A percentile compares a stretch with the other conserved stretches of the same genome.
These are phyloP conservation scores for Artemisia argyi DNA, from an alignment of 129 eudicot genomes.

Conservation along the genomic window DNA sequence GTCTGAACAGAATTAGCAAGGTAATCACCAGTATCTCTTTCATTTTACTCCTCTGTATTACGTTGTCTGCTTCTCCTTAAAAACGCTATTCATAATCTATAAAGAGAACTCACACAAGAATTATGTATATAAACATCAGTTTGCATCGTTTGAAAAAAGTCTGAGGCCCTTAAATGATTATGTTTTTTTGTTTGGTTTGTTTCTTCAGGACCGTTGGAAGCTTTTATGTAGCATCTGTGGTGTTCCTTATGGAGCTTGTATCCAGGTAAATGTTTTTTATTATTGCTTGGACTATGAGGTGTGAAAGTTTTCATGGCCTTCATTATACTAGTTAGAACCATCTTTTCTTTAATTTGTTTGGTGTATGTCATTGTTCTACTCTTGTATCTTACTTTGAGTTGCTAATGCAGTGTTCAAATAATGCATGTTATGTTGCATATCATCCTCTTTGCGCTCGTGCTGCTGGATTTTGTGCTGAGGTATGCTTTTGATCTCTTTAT, in stretches of 20 bases:
- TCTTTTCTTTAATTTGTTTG: neutral
- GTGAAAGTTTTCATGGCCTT: too few species aligned
- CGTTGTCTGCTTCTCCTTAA: neutral
- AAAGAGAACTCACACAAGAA: neutral
- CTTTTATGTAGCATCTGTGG: conserved; percentile 93
- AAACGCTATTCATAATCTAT: neutral
- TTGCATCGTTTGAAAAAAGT: conserved; percentile 12
- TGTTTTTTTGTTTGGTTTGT: conserved; percentile 9
- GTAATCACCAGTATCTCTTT: conserved; percentile 36
- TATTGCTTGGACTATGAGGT: conserved; percentile 4
- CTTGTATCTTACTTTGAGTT: conserved; percentile 16
- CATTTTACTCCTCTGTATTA: neutral
- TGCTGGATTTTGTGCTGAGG: conserved; percentile 98
- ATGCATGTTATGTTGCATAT: conserved; percentile 83
- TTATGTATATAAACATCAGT: conserved; percentile 1
- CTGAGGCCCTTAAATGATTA: neutral
- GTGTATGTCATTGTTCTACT: conserved; percentile 1
- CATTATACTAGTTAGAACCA: conserved; percentile 3
- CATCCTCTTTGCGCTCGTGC: conserved; percentile 99
- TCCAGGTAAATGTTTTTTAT: conserved; percentile 59
- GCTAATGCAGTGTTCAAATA: conserved; percentile 84
- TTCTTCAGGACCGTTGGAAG: conserved; percentile 93
- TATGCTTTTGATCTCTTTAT: conserved; percentile 19
- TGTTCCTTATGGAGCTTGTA: conserved; percentile 96
- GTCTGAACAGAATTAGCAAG: conserved; percentile 83